phyloP scores from a whole-genome alignment of 2,329 filamentous ascomycete genomes.

The Aspergillus sp. region DNA sequence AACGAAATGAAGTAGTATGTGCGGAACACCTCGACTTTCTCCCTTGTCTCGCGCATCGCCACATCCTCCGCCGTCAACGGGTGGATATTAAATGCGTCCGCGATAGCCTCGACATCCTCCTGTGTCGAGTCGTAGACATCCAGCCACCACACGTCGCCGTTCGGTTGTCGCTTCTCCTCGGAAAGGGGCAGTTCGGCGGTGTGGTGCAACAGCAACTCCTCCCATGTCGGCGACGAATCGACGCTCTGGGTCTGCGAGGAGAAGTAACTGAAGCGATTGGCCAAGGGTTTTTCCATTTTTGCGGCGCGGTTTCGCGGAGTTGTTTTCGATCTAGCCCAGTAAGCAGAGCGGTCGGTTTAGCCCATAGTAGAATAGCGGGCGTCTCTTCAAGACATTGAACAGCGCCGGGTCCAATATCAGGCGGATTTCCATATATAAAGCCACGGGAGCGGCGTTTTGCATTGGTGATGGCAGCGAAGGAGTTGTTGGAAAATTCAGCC shows the following conservation, averaged over 20 bases:
- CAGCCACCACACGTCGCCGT: conserved; percentile 71
- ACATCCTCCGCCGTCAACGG: conserved; percentile 94
- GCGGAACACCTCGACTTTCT: conserved; percentile 94
- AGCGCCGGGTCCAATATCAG: background rate
- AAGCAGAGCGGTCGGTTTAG: too few relatives aligned
- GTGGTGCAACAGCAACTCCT: conserved; percentile 8
- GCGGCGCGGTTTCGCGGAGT: too few relatives aligned
- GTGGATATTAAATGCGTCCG: conserved; percentile 86
- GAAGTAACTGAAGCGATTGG: conserved; percentile 76
- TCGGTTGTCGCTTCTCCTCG: conserved; percentile 8
- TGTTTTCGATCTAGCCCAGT: background rate
- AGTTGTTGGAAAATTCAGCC: too few relatives aligned
- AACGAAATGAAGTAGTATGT: conserved; percentile 97
- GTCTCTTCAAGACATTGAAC: background rate
- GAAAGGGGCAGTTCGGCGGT: conserved; percentile 4
- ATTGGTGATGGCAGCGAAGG: too few relatives aligned
- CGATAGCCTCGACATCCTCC: conserved; percentile 74
- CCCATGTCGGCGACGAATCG: conserved; percentile 11
- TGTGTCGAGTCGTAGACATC: conserved; percentile 81
- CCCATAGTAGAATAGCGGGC: background rate
- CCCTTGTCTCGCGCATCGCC: conserved; percentile 80
- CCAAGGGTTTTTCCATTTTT: conserved; percentile 7
- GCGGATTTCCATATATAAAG: background rate
- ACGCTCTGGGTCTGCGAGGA: conserved; percentile 68
- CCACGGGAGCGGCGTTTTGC: background rate